phyloP scores from a whole-genome alignment of 768 basidiomycete genomes.

The Suillus ampliporus region DNA sequence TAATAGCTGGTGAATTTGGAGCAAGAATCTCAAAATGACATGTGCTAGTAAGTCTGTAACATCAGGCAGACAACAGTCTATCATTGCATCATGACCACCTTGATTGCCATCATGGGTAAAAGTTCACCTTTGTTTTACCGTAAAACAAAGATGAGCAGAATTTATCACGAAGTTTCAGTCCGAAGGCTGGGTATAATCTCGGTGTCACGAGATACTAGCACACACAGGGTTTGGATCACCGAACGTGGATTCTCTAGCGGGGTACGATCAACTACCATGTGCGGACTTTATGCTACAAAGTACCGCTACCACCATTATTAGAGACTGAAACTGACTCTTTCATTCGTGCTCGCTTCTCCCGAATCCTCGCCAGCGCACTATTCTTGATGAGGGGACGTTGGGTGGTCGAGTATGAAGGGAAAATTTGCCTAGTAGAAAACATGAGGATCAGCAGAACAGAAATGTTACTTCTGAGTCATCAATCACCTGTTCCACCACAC shows the following conservation, averaged over 20 bases:
- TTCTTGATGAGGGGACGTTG: slow-evolving; percentile 3
- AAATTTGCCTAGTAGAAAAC: slow-evolving; percentile 14
- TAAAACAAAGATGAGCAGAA: background rate
- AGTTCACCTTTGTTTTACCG: too few species aligned
- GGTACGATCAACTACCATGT: background rate
- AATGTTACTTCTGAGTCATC: background rate
- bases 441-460: background rate
- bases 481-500: slow-evolving; percentile 27
- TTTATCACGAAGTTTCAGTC: background rate
- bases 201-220: too few species aligned
- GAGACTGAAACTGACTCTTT: background rate
- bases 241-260: background rate
- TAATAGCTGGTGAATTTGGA: background rate
- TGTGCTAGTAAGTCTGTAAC: background rate
- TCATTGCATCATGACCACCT: background rate
- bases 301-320: background rate
- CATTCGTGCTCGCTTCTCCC: slow-evolving; percentile 1
- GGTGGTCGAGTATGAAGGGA: slow-evolving; percentile 8
- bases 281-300: background rate
- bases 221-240: background rate
- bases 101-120: background rate
- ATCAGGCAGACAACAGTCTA: too few species aligned
- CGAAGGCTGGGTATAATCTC: background rate
- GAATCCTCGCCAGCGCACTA: slow-evolving; percentile 12
- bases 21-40: background rate